Evolutionary conservation across 2,329 filamentous ascomycete genomes (phyloP).

Genomic region (Xenoacremonium recifei): DNA sequence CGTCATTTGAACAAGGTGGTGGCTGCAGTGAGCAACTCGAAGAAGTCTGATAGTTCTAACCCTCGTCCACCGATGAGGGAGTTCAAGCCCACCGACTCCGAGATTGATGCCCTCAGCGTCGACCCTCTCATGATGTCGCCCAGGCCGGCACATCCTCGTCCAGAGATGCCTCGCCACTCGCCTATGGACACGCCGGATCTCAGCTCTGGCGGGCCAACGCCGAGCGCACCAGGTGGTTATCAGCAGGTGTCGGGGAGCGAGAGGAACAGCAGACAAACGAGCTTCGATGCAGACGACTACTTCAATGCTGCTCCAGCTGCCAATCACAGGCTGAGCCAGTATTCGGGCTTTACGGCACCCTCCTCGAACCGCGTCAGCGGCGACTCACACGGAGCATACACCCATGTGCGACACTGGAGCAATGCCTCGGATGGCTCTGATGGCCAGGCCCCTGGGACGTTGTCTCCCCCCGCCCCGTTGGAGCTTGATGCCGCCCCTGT

Average conservation of each 20-base stretch:
- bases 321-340: conserved; percentile 16
- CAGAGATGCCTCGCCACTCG: conserved; percentile 8
- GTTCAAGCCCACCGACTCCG: conserved; percentile 40
- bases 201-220: conserved; percentile 29
- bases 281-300: conserved; percentile 30
- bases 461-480: conserved; percentile 11
- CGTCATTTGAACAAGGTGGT: conserved; percentile 48
- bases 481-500: conserved; percentile 39
- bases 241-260: conserved; percentile 21
- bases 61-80: conserved; percentile 35
- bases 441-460: conserved; percentile 23
- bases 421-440: conserved; percentile 44
- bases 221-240: conserved; percentile 22
- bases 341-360: conserved; percentile 19
- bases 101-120: conserved; percentile 41
- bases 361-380: conserved; percentile 29
- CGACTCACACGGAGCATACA: conserved; percentile 37
- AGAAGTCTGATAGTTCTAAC: conserved; percentile 28
- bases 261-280: conserved; percentile 25
- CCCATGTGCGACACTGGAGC: conserved; percentile 42
- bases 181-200: conserved; percentile 17
- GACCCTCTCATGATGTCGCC: conserved; percentile 38
- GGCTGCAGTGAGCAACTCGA: conserved; percentile 36
- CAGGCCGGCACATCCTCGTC: conserved; percentile 22
- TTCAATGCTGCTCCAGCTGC: conserved; percentile 21